phyloP scores from a whole-genome alignment of 1,139 yeast species.

The Pichia sp. region DNA sequence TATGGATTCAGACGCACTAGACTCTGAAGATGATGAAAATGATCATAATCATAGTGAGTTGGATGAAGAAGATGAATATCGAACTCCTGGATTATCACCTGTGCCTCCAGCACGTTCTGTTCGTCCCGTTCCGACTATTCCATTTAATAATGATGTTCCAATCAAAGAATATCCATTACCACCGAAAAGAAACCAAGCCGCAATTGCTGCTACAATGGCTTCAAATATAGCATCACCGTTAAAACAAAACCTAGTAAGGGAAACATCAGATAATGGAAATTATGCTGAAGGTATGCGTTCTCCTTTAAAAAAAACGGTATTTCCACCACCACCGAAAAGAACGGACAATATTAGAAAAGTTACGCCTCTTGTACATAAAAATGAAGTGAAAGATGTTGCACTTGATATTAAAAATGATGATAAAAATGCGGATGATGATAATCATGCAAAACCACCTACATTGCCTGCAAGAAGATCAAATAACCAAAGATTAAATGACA shows the following conservation, averaged over 20 bases:
- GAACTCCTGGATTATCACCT: neutral
- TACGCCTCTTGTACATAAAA: neutral
- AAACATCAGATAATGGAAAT: too few species aligned
- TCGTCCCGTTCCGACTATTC: constrained; percentile 1
- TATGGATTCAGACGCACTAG: constrained; percentile 1
- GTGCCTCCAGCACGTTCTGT: neutral
- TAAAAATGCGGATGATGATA: too few species aligned
- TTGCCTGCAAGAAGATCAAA: constrained; percentile 7
- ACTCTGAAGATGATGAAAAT: too few species aligned
- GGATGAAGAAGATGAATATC: constrained; percentile 6
- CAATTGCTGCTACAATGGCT: constrained; percentile 3
- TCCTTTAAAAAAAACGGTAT: constrained; percentile 5
- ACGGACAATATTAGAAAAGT: neutral
- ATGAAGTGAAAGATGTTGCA: too few species aligned
- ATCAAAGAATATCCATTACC: constrained; percentile 5
- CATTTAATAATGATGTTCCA: constrained; percentile 5
- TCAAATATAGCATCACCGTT: constrained; percentile 1
- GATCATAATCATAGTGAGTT: too few species aligned
- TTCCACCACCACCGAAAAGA: constrained; percentile 11
- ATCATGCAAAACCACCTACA: too few species aligned
- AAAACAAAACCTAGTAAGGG: too few species aligned
- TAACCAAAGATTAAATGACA: too few species aligned
- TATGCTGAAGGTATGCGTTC: constrained; percentile 16
- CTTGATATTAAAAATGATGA: neutral
- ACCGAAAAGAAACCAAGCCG: constrained; percentile 7